Conservation (phyloP, 352 stramenopile genomes). For the Phytophthora litchii region DNA sequence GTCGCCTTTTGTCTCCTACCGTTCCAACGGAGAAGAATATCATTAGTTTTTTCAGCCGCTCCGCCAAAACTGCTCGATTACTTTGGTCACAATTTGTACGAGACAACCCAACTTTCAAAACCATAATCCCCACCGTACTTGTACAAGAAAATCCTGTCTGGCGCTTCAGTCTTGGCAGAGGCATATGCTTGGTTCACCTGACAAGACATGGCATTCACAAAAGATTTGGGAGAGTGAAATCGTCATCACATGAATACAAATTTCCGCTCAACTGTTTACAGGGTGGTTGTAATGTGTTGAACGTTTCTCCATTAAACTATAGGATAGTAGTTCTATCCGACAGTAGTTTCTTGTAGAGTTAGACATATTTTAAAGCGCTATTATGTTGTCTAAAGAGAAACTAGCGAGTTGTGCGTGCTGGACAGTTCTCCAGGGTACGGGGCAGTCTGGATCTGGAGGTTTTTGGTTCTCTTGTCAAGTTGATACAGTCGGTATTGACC, state of each 20-base stretch:
- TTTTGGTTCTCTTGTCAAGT: slow-evolving; percentile 5
- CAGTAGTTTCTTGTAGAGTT: too few relatives aligned
- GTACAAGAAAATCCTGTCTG: not conserved
- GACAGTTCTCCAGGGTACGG: not conserved
- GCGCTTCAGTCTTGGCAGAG: too few relatives aligned
- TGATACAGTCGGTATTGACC: not conserved
- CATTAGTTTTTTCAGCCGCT: too few relatives aligned
- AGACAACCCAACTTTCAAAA: not conserved
- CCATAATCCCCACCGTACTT: not conserved
- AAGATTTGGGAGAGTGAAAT: not conserved
- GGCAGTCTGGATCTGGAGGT: not conserved
- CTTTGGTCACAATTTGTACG: too few relatives aligned
- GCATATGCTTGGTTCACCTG: not conserved
- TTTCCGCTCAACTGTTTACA: not conserved
- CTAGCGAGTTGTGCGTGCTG: slow-evolving; percentile 1
- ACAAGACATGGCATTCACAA: not conserved
- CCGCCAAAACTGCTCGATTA: not conserved
- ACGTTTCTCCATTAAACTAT: too few relatives aligned
- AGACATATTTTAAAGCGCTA: too few relatives aligned
- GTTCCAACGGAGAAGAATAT: too few relatives aligned
- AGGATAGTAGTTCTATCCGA: too few relatives aligned
- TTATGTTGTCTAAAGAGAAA: not conserved
- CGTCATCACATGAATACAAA: slow-evolving; percentile 1
- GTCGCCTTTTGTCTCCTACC: too few relatives aligned
- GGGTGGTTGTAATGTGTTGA: too few relatives aligned